phyloP scores from a whole-genome alignment of 129 eudicot genomes.

The Tagetes patula region DNA sequence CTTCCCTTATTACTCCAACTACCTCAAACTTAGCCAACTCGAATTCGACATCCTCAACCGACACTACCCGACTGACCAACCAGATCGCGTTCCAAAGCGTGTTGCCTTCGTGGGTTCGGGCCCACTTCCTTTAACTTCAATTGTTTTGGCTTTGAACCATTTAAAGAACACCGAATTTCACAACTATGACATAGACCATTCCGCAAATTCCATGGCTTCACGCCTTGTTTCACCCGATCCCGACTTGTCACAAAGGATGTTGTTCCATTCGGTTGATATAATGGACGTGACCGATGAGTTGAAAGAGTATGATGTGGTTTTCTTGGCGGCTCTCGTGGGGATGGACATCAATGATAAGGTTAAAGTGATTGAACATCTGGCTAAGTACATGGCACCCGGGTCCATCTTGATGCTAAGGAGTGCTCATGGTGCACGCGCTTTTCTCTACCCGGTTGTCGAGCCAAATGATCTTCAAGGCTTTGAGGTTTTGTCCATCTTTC shows the following conservation, averaged over 20 bases:
- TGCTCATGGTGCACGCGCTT: conserved; percentile 89
- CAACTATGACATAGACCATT: conserved; percentile 77
- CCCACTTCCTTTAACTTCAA: conserved; percentile 83
- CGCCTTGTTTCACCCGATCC: conserved; percentile 52
- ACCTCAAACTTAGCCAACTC: conserved; percentile 67
- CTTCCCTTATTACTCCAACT: conserved; percentile 75
- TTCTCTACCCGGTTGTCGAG: conserved; percentile 80
- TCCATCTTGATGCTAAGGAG: conserved; percentile 79
- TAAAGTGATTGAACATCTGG: conserved; percentile 58
- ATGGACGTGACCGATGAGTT: conserved; percentile 58
- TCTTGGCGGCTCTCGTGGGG: conserved; percentile 90
- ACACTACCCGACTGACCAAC: conserved; percentile 29
- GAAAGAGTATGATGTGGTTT: conserved; percentile 67
- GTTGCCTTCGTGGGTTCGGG: conserved; percentile 89
- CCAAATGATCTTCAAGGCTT: conserved; percentile 75
- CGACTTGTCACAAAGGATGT: conserved; percentile 64
- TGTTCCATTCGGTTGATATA: conserved; percentile 55
- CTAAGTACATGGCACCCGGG: conserved; percentile 67
- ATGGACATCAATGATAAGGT: conserved; percentile 68
- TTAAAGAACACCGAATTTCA: conserved; percentile 52
- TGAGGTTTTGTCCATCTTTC: conserved; percentile 75
- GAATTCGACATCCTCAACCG: conserved; percentile 62
- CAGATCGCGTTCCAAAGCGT: conserved; percentile 21
- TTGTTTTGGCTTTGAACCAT: conserved; percentile 68
- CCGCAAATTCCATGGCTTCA: conserved; percentile 70